Conservation (phyloP, 805 yeast genomes). For the Hanseniaspora pseudoguilliermondii region DNA sequence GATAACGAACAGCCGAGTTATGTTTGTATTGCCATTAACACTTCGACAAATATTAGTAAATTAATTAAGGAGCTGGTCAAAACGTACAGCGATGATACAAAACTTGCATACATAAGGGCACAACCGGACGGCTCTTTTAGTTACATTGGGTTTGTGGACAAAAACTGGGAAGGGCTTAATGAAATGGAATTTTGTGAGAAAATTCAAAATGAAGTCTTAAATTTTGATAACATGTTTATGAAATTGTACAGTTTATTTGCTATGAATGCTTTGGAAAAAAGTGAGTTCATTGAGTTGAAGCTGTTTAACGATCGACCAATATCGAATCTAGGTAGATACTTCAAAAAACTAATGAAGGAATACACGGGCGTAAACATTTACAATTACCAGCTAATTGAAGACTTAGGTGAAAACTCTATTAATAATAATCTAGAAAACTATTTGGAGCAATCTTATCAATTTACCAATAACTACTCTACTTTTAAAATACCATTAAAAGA, state of each 20-base stretch:
- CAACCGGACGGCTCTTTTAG: slow-evolving; percentile 31
- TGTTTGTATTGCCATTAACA: slow-evolving; percentile 1
- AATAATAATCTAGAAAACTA: not conserved
- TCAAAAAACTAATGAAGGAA: not conserved
- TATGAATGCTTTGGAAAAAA: slow-evolving; percentile 6
- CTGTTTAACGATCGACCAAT: slow-evolving; percentile 2
- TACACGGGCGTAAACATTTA: not conserved
- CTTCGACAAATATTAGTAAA: slow-evolving; percentile 22
- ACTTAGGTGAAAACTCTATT: not conserved
- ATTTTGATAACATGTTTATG: not conserved
- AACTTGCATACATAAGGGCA: slow-evolving; percentile 36
- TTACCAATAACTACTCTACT: slow-evolving; percentile 1
- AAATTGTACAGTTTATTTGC: not conserved
- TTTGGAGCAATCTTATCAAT: slow-evolving; percentile 3
- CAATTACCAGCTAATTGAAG: not conserved
- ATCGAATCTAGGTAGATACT: not conserved
- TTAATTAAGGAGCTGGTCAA: slow-evolving; percentile 23
- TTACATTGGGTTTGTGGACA: slow-evolving; percentile 35
- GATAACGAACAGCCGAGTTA: not conserved
- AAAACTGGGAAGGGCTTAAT: slow-evolving; percentile 40
- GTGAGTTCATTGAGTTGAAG: not conserved
- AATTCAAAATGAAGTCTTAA: not conserved
- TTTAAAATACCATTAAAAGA: not conserved
- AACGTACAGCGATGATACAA: slow-evolving; percentile 29
- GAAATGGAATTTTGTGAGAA: slow-evolving; percentile 20